phyloP scores from a whole-genome alignment of 345 rosid species.

The Mallotus nudiflorus region DNA sequence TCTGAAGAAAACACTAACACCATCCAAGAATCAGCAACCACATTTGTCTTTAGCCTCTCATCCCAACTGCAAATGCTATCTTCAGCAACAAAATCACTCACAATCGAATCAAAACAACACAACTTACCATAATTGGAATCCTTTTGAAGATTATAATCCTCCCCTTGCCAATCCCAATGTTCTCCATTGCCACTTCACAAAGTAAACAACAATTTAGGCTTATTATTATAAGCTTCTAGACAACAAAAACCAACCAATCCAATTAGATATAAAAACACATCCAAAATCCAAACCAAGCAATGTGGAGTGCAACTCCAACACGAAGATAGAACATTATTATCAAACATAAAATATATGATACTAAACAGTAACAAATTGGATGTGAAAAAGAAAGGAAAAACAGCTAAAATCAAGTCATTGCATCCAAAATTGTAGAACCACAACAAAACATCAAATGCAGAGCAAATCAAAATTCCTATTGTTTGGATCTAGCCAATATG shows the following conservation, averaged over 20 bases:
- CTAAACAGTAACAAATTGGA: background rate
- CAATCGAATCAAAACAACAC: background rate
- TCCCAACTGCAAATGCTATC: background rate
- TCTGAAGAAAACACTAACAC: conserved; percentile 25
- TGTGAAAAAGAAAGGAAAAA: background rate
- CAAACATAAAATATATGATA: background rate
- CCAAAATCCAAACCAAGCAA: conserved; percentile 8
- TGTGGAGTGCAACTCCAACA: no score
- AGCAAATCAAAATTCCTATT: background rate
- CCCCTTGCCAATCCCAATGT: conserved; percentile 44
- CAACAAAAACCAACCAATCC: no score
- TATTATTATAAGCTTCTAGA: background rate
- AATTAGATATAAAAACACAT: no score
- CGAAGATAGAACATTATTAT: background rate
- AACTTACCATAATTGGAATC: conserved; percentile 42
- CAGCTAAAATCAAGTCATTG: conserved; percentile 7
- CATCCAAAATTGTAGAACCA: conserved; percentile 2
- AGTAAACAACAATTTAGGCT: conserved; percentile 1
- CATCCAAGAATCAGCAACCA: background rate
- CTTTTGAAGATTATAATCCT: conserved; percentile 34
- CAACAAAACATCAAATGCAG: conserved; percentile 12
- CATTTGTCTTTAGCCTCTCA: background rate
- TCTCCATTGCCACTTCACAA: conserved; percentile 30
- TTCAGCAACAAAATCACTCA: background rate
- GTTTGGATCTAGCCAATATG: conserved; percentile 13